These are phyloP conservation scores for Lojkania enalia DNA, from an alignment of 2,329 filamentous ascomycete genomes.

Conservation along the genomic window DNA sequence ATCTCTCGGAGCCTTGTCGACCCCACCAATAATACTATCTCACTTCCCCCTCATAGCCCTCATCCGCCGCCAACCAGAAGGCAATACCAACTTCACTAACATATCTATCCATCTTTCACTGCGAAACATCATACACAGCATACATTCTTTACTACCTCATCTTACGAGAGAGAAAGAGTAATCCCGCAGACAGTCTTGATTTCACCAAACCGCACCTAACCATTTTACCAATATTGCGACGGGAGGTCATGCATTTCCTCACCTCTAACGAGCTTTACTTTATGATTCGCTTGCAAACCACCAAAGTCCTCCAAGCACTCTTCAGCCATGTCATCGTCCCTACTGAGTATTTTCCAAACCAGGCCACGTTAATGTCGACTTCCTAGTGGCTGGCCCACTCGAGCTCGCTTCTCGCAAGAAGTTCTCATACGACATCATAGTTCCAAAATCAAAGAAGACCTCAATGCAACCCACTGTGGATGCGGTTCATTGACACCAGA, in stretches of 20 bases:
- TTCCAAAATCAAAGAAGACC: slow-evolving; percentile 18
- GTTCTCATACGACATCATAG: slow-evolving; percentile 1
- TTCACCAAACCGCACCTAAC: too few species aligned
- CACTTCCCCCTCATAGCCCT: too few species aligned
- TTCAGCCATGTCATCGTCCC: slow-evolving; percentile 31
- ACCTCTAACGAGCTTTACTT: slow-evolving; percentile 23
- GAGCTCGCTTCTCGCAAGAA: neutral
- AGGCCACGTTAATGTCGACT: slow-evolving; percentile 31
- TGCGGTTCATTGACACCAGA: slow-evolving; percentile 17
- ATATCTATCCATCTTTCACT: too few species aligned
- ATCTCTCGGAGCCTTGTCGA: too few species aligned
- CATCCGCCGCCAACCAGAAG: too few species aligned
- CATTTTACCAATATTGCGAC: too few species aligned
- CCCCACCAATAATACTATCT: too few species aligned
- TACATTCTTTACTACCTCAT: too few species aligned
- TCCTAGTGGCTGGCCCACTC: slow-evolving; percentile 23
- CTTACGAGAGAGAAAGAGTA: too few species aligned
- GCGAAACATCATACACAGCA: too few species aligned
- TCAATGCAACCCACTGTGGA: slow-evolving; percentile 23
- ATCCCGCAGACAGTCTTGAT: too few species aligned
- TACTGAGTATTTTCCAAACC: slow-evolving; percentile 27
- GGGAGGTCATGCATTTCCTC: slow-evolving; percentile 30
- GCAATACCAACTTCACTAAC: too few species aligned
- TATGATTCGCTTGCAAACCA: slow-evolving; percentile 17
- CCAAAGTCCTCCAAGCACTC: slow-evolving; percentile 16